These are phyloP conservation scores for Leccinum huronense DNA, from an alignment of 1,284 basidiomycete species.

Conservation along the genomic window DNA sequence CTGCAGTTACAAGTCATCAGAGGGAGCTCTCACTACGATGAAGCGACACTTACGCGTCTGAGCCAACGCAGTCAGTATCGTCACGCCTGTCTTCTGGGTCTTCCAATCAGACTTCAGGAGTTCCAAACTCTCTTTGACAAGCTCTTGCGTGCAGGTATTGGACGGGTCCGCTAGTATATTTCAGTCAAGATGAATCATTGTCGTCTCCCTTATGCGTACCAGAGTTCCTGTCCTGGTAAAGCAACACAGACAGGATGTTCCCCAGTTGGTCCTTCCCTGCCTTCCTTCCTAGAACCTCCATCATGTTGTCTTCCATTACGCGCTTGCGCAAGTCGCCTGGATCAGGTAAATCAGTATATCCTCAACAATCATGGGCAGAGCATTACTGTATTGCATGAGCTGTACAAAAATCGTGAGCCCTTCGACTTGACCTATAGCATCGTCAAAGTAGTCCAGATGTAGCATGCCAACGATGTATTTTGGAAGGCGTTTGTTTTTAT, in stretches of 20 bases:
- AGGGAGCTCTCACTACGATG: too few species aligned
- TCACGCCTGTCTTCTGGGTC: conserved; percentile 26
- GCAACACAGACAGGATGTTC: conserved; percentile 25
- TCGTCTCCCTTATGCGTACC: conserved; percentile 9
- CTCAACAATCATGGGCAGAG: not conserved
- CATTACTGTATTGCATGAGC: conserved; percentile 19
- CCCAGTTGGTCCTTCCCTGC: conserved; percentile 11
- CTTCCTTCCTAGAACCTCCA: conserved; percentile 20
- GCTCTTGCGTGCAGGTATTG: conserved; percentile 9
- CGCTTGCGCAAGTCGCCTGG: conserved; percentile 20
- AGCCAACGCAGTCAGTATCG: conserved; percentile 24
- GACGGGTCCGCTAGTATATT: not conserved
- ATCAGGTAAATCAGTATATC: not conserved
- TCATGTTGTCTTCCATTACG: conserved; percentile 15
- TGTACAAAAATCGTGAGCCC: conserved; percentile 16
- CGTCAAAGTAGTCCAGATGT: conserved; percentile 17
- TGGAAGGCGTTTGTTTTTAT: not conserved
- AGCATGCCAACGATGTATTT: conserved; percentile 18
- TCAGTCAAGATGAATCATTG: not conserved
- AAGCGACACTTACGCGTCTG: conserved; percentile 18
- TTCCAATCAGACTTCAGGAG: conserved; percentile 17
- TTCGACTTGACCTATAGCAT: conserved; percentile 15
- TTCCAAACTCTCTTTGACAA: conserved; percentile 17
- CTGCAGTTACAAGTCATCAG: conserved; percentile 10
- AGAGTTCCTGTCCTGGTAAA: conserved; percentile 17